Conservation (phyloP, 2,329 filamentous ascomycete genomes). For the Plenodomus tracheiphilus region DNA sequence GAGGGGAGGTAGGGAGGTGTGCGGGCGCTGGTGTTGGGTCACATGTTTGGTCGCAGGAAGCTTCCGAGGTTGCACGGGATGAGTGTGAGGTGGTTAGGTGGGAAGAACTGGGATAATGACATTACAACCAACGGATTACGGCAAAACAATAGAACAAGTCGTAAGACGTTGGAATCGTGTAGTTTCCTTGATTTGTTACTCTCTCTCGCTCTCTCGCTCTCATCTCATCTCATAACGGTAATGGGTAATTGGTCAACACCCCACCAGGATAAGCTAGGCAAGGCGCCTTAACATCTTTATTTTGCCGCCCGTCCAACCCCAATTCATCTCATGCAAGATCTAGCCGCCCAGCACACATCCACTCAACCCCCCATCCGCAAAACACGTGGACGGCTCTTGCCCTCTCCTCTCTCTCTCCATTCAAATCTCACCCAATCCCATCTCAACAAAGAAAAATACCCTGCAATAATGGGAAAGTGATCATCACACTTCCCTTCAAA, state of each 20-base stretch:
- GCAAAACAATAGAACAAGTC: background rate
- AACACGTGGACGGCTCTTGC: slow-evolving; percentile 1
- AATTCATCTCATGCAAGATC: background rate
- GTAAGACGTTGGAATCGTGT: too few relatives aligned
- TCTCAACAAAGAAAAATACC: background rate
- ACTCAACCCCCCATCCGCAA: background rate
- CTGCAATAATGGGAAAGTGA: slow-evolving; percentile 5
- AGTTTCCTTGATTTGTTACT: background rate
- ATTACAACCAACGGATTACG: too few relatives aligned
- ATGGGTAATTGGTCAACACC: too few relatives aligned
- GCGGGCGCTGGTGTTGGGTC: too few relatives aligned
- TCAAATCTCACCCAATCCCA: background rate
- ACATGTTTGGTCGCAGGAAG: background rate
- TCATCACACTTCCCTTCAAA: slow-evolving; percentile 7
- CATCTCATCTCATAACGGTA: background rate
- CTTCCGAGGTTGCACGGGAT: background rate
- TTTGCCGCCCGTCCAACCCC: background rate
- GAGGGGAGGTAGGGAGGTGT: too few relatives aligned
- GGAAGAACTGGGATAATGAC: too few relatives aligned
- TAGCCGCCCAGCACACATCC: slow-evolving; percentile 9
- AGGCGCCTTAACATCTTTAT: background rate
- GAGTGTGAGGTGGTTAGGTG: too few relatives aligned
- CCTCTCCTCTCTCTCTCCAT: background rate
- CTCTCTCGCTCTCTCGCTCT: background rate
- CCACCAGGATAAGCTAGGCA: too few relatives aligned